A percentile compares a stretch with the other conserved stretches of the same genome.
These are phyloP conservation scores for Alopecurus myosuroides DNA, from an alignment of 176 grass and related monocot species.

Conservation along the genomic window DNA sequence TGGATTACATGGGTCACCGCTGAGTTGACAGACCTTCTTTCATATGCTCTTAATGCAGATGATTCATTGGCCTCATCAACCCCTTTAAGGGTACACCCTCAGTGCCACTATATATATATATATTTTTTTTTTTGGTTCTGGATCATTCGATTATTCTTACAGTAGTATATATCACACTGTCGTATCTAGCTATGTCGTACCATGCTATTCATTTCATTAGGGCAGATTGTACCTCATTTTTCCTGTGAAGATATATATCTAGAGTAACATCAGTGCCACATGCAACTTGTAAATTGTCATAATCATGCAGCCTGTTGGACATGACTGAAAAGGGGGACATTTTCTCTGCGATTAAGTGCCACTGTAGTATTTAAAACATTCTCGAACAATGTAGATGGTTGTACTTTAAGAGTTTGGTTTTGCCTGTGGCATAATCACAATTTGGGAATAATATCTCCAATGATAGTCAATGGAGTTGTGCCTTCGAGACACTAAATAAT, in stretches of 20 bases:
- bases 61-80: constrained; percentile 71
- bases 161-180: constrained; percentile 5
- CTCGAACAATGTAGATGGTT: neutral
- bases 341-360: too few species aligned
- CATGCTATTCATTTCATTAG: neutral
- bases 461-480: neutral
- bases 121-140: neutral
- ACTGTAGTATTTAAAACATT: too few species aligned
- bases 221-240: neutral
- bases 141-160: constrained; percentile 1
- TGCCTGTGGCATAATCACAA: too few species aligned
- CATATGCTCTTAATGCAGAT: constrained; percentile 72
- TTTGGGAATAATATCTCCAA: too few species aligned
- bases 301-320: neutral
- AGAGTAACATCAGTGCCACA: neutral
- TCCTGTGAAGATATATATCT: neutral
- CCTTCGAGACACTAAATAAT: neutral
- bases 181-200: neutral
- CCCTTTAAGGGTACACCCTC: constrained; percentile 69
- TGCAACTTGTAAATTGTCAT: neutral
- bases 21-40: constrained; percentile 77
- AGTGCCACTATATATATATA: too few species aligned
- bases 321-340: constrained; percentile 14
- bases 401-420: too few species aligned
- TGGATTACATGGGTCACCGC: constrained; percentile 86